These are phyloP conservation scores for Coniochaeta ligniaria DNA, from an alignment of 2,329 filamentous ascomycete genomes.

Conservation along the genomic window DNA sequence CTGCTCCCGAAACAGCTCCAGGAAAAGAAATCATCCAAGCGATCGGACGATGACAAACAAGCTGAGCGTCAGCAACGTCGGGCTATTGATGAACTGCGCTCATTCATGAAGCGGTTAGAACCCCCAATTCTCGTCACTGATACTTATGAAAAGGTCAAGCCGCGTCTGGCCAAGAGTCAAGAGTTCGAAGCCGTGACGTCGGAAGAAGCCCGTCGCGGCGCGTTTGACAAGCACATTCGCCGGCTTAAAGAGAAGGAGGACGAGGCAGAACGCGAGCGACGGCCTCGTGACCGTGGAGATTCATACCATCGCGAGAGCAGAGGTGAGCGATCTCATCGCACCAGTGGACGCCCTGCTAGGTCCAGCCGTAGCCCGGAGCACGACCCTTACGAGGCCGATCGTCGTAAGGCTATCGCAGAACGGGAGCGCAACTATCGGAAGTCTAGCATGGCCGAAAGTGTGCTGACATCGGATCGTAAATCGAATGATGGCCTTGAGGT, in stretches of 20 bases:
- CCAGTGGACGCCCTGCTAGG: constrained; percentile 47
- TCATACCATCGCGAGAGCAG: constrained; percentile 32
- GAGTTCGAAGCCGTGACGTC: constrained; percentile 79
- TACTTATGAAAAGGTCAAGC: constrained; percentile 81
- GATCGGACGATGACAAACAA: constrained; percentile 77
- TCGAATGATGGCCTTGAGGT: constrained; percentile 29
- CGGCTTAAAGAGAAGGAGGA: constrained; percentile 89
- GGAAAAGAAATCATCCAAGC: constrained; percentile 74
- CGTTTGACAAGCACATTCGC: constrained; percentile 87
- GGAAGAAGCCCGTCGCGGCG: constrained; percentile 74
- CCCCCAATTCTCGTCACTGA: constrained; percentile 72
- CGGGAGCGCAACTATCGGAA: constrained; percentile 91
- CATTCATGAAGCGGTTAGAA: constrained; percentile 81
- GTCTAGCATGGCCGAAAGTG: constrained; percentile 59
- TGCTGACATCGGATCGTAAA: constrained; percentile 44
- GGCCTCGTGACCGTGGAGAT: constrained; percentile 52
- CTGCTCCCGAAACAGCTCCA: constrained; percentile 49
- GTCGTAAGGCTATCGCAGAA: constrained; percentile 87
- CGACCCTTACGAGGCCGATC: constrained; percentile 92
- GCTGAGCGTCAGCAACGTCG: constrained; percentile 81
- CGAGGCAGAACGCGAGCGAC: constrained; percentile 62
- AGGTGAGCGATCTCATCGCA: constrained; percentile 58
- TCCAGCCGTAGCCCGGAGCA: constrained; percentile 83
- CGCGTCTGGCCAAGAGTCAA: constrained; percentile 69
- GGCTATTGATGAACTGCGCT: constrained; percentile 76